phyloP scores from a whole-genome alignment of 352 stramenopile species.

The Phytophthora constricta region DNA sequence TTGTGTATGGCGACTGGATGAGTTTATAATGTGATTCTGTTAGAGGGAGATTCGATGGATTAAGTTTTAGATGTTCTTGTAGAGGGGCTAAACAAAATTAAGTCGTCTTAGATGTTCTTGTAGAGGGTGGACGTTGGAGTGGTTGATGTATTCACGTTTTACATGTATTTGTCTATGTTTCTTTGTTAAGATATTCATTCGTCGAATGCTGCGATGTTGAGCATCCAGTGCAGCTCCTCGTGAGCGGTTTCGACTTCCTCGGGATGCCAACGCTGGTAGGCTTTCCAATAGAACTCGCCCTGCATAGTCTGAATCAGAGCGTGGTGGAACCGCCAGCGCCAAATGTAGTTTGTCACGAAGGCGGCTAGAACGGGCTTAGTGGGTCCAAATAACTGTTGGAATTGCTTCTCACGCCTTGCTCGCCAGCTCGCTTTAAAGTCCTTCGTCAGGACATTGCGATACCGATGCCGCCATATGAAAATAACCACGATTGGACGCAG shows the following conservation, averaged over 20 bases:
- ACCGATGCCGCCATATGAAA: slow-evolving; percentile 22
- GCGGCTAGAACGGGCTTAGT: slow-evolving; percentile 16
- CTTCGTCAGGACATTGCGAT: slow-evolving; percentile 14
- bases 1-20: no score
- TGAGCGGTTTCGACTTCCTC: slow-evolving; percentile 14
- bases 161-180: no score
- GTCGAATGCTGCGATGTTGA: slow-evolving; percentile 18
- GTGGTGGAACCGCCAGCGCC: slow-evolving; percentile 20
- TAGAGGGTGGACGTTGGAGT: not conserved
- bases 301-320: not conserved
- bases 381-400: slow-evolving; percentile 1
- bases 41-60: no score
- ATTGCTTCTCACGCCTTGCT: not conserved
- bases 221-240: slow-evolving; percentile 25
- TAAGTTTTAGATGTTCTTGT: slow-evolving; percentile 1
- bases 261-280: slow-evolving; percentile 23
- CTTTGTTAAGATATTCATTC: not conserved
- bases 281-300: slow-evolving; percentile 31
- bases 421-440: not conserved
- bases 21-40: no score
- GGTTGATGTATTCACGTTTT: no score
- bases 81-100: not conserved
- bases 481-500: slow-evolving; percentile 4
- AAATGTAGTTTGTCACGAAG: slow-evolving; percentile 12
- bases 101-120: not conserved